Base-by-base conservation (phyloP, 176 grass and related monocot species). In the Aegilops sharonensis region DNA sequence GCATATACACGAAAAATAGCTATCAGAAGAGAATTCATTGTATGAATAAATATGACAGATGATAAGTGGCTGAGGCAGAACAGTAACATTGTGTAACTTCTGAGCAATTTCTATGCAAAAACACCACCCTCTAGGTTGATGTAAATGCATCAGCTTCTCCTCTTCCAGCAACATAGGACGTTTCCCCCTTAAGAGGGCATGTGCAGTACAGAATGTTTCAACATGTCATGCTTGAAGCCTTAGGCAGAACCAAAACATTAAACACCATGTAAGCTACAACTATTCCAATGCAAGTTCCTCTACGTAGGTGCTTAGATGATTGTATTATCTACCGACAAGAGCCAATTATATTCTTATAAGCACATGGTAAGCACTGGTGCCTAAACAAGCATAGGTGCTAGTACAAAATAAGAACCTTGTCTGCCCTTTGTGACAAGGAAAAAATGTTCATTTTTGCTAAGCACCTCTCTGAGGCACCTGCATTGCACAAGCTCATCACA, bases 11-110 rank as follows among this genome's bases (percentile, higher is more conserved):
- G 3, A 48, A 78, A 83, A 89, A 87, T 14, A 36, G 6, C 24
- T 66, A 80, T 72, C 79, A 83, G 17, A 61, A 37, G 24, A 74
- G 8, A 68, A 30, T 48, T 32, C 27, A 34, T 77, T 35, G 12
- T 27, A 75, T 37, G 7, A 17, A 63, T 36, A 79, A 63, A 77
- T 77, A 52, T 77, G 35, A 63, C 75, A 14, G 20, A 90, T 47
- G 45, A 75, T 39, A 60, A 64, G 72, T 5, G 24, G 24, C 7
- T 0, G 43, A 10, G 72, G 25, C 42, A 48, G 42, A 37, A 37
- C 36, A 37, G 36, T 37, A 37, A 6, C 36, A 37, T 37, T 37
- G 36, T 37, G 27, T 27, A 27, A 75, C 8, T 68, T 70, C 2
- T 11, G 15, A 25, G 65, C 11, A 35, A 11, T 27, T 84, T 75